A percentile compares a stretch with the other conserved stretches of the same genome.
phyloP scores from a whole-genome alignment of 371 early-diverging fungal genomes.

The Zychaea mexicana region DNA sequence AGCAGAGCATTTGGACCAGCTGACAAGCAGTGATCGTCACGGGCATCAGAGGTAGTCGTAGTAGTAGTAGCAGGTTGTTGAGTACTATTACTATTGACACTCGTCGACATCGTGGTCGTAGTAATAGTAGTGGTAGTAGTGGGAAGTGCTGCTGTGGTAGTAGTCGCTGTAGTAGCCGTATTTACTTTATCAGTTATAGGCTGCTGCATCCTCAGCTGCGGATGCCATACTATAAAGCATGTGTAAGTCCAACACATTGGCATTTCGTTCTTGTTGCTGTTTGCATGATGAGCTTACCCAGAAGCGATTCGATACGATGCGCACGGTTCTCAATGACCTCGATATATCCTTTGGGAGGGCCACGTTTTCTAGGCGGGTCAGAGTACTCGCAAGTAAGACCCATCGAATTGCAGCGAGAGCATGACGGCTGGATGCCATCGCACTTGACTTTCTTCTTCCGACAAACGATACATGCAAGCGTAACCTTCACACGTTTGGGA shows the following conservation, averaged over 20 bases:
- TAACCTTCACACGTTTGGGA: slow-evolving; percentile 48
- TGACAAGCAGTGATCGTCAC: neutral
- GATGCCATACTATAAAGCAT: neutral
- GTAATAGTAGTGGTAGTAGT: neutral
- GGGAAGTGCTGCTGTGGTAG: too few relatives aligned
- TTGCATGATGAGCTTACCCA: slow-evolving; percentile 15
- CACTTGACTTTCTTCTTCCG: slow-evolving; percentile 57
- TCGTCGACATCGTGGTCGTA: neutral
- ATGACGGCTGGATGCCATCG: slow-evolving; percentile 49
- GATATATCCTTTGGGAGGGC: slow-evolving; percentile 78
- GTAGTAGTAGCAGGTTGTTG: neutral
- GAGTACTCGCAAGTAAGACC: slow-evolving; percentile 43
- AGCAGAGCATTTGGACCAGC: slow-evolving; percentile 5
- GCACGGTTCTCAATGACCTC: slow-evolving; percentile 74
- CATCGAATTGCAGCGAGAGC: slow-evolving; percentile 42
- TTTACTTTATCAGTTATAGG: neutral
- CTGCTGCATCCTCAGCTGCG: slow-evolving; percentile 4
- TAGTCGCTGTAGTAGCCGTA: neutral
- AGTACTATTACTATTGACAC: neutral
- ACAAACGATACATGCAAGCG: slow-evolving; percentile 46
- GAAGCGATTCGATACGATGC: slow-evolving; percentile 68
- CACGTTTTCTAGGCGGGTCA: slow-evolving; percentile 54
- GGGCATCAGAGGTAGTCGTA: neutral
- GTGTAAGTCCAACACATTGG: neutral
- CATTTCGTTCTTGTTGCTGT: neutral